phyloP scores from a whole-genome alignment of 306 rosid species.

The Lablab purpureus region DNA sequence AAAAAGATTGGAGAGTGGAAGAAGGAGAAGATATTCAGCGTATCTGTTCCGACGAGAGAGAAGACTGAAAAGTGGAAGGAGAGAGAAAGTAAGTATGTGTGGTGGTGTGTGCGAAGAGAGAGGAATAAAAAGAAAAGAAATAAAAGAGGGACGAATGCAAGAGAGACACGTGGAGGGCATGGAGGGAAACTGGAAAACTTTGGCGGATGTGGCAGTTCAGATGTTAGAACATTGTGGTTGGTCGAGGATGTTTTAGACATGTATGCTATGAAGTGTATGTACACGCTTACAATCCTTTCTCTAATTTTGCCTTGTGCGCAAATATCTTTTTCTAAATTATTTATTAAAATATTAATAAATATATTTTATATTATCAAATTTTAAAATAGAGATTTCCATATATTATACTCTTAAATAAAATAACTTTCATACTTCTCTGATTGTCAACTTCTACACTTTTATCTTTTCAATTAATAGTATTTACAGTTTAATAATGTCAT shows the following conservation, averaged over 20 bases:
- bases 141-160: constrained; percentile 4
- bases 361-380: no score
- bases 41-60: constrained; percentile 61
- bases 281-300: neutral
- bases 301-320: constrained; percentile 23
- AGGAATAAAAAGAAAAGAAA: neutral
- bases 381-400: no score
- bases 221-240: constrained; percentile 46
- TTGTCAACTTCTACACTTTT: no score
- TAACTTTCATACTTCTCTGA: no score
- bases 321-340: no score
- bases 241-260: constrained; percentile 51
- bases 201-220: constrained; percentile 39
- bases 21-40: constrained; percentile 56
- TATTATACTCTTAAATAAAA: no score
- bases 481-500: no score
- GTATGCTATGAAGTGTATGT: neutral
- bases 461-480: no score
- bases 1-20: constrained; percentile 39
- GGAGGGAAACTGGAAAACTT: neutral
- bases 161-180: constrained; percentile 51
- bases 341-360: no score
- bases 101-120: constrained; percentile 14
- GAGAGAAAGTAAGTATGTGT: constrained; percentile 38
- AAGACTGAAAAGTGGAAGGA: constrained; percentile 38